Conservation (phyloP, 2,329 filamentous ascomycete species). For the Colletotrichum zoysiae region DNA sequence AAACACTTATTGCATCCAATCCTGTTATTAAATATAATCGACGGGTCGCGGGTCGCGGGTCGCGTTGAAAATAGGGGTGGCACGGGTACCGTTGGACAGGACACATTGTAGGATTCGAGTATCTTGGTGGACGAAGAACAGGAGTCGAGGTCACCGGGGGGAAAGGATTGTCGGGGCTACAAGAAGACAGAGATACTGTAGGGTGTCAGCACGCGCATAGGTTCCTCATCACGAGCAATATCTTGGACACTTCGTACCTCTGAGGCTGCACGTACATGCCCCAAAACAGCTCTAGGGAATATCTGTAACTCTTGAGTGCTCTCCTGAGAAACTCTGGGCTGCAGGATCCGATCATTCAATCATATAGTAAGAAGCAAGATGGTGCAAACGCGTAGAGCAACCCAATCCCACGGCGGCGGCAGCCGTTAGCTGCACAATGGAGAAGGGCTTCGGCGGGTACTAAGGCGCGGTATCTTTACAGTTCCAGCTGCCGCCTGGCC, state of each 20-base stretch:
- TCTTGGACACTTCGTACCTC: constrained; percentile 33
- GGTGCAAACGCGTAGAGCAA: constrained; percentile 42
- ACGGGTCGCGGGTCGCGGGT: constrained; percentile 4
- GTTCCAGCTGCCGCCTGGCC: constrained; percentile 45
- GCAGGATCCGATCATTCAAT: constrained; percentile 22
- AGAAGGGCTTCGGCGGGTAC: constrained; percentile 44
- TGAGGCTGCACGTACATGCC: constrained; percentile 43
- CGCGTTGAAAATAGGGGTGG: background rate
- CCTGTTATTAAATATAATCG: background rate
- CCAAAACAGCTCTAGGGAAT: constrained; percentile 41
- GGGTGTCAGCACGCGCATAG: background rate
- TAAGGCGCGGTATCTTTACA: constrained; percentile 42
- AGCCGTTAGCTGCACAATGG: constrained; percentile 42
- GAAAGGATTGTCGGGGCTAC: constrained; percentile 4
- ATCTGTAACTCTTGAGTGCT: constrained; percentile 1
- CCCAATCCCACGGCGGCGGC: constrained; percentile 41
- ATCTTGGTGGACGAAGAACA: background rate
- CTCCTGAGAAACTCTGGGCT: background rate
- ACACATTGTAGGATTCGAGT: background rate
- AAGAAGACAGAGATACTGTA: background rate
- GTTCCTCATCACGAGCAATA: background rate
- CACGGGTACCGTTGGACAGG: background rate
- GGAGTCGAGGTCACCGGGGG: background rate
- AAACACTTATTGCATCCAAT: constrained; percentile 3
- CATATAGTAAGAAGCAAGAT: constrained; percentile 44